Base-by-base conservation (phyloP, 345 rosid species). In the Eucalyptus marginata region DNA sequence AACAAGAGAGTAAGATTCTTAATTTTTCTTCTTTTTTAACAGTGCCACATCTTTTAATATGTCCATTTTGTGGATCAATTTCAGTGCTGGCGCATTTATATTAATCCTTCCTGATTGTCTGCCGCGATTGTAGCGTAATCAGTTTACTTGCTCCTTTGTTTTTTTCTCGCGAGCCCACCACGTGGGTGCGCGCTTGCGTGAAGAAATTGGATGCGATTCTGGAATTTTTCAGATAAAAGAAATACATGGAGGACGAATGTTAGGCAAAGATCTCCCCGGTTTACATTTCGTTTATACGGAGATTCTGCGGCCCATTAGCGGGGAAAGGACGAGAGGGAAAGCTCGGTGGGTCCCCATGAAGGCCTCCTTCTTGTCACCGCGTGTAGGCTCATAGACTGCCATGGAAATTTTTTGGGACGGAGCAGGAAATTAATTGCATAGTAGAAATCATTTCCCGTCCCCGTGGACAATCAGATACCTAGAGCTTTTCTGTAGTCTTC, bases 1-100 rank as follows among this genome's bases (percentile, higher is more conserved):
- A 97, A 87, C 98, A 94, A 91, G 93, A 95, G 33, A 89, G 99
- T 96, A 94, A 95, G 96, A 33, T 86, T 54, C 16, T 33, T 22
- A 83, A n/a, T 24, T 43, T 62, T 33, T 29, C 33, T 20, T 52
- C 24, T 20, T 12, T 8, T 87, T 86, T 54, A 27, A 44, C 47
- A 13, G 79, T 25, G n/a, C 13, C 29, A 24, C 76, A 7, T 56
- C 12, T 47, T 2, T 86, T 36, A 18, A 22, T 17, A 43, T 89
- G 5, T 54, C 15, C 10, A 50, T 83, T 81, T 80, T 7, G 40
- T 43, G 44, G 87, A 29, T 29, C 27, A 27, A 80, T 56, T 71
- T 47, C 62, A 44, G 49, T 25, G 20, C 87, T n/a, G 44, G 16
- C 58, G 25, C 25, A 4, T 59, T 47, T 47, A 15, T 27, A 1